phyloP scores from a whole-genome alignment of 1,284 basidiomycete species.

The Boletus smithii region DNA sequence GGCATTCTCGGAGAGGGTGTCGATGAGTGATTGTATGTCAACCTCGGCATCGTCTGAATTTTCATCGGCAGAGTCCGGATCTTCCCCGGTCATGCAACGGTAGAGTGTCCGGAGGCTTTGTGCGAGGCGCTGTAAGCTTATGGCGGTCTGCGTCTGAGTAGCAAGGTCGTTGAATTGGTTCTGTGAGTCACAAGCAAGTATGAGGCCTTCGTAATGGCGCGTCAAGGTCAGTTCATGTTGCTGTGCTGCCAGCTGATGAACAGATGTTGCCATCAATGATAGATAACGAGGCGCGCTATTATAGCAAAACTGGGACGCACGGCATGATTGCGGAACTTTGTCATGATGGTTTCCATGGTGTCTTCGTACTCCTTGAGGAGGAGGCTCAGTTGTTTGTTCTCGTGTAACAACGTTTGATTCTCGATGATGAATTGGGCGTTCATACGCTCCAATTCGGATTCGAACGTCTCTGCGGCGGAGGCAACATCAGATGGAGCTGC shows the following conservation, averaged over 20 bases:
- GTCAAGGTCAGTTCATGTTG: constrained; percentile 88
- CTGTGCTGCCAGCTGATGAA: constrained; percentile 72
- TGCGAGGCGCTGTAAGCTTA: constrained; percentile 67
- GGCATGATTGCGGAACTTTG: constrained; percentile 89
- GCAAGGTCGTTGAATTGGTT: constrained; percentile 58
- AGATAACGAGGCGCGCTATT: not conserved
- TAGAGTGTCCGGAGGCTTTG: constrained; percentile 71
- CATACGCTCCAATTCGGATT: constrained; percentile 87
- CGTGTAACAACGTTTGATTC: constrained; percentile 87
- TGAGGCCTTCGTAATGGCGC: constrained; percentile 86
- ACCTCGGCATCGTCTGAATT: constrained; percentile 15
- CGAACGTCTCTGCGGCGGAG: constrained; percentile 72
- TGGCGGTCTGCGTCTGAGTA: constrained; percentile 50
- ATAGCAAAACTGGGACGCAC: constrained; percentile 54
- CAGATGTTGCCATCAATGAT: constrained; percentile 3
- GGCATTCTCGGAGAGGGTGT: constrained; percentile 36
- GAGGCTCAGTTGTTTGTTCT: constrained; percentile 89
- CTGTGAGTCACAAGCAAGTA: constrained; percentile 71
- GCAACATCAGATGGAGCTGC: constrained; percentile 7
- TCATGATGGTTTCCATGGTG: constrained; percentile 95
- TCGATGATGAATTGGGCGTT: constrained; percentile 92
- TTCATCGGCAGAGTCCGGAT: constrained; percentile 37
- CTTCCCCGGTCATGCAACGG: constrained; percentile 69
- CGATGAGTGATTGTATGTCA: constrained; percentile 45
- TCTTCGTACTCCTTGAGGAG: constrained; percentile 93